Percentiles rank a stretch among this genome's conserved stretches.
phyloP scores from a whole-genome alignment of 805 yeast genomes.

The Zygosaccharomyces pseudorouxii region DNA sequence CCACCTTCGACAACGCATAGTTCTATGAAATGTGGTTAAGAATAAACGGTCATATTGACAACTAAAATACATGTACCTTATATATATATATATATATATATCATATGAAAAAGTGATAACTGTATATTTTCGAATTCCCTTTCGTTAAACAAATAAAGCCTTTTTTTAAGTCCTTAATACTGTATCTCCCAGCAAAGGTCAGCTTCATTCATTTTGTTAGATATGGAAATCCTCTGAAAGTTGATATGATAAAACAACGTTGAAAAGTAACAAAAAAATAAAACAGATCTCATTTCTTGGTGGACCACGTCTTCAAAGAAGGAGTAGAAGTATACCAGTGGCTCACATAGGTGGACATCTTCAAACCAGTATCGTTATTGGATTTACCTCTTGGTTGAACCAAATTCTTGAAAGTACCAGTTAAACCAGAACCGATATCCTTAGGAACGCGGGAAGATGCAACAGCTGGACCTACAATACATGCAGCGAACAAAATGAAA shows the following conservation, averaged over 20 bases:
- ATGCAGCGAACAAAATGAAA: slow-evolving; percentile 61
- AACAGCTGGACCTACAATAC: slow-evolving; percentile 89
- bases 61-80: slow-evolving; percentile 25
- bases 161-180: background rate
- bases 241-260: background rate
- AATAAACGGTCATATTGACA: slow-evolving; percentile 12
- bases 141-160: background rate
- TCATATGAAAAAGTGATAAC: background rate
- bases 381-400: slow-evolving; percentile 83
- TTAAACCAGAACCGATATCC: slow-evolving; percentile 29
- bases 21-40: no score
- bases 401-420: slow-evolving; percentile 55
- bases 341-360: slow-evolving; percentile 33
- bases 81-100: slow-evolving; percentile 9
- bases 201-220: background rate
- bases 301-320: slow-evolving; percentile 50
- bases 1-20: background rate
- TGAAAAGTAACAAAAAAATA: background rate
- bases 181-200: background rate
- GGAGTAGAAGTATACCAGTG: slow-evolving; percentile 48
- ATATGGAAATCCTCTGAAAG: background rate
- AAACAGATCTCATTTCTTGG: slow-evolving; percentile 35
- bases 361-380: slow-evolving; percentile 77
- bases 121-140: background rate
- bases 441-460: slow-evolving; percentile 55